These are phyloP conservation scores for Monosporascus sp. DNA, from an alignment of 2,329 filamentous ascomycete species.

Conservation along the genomic window DNA sequence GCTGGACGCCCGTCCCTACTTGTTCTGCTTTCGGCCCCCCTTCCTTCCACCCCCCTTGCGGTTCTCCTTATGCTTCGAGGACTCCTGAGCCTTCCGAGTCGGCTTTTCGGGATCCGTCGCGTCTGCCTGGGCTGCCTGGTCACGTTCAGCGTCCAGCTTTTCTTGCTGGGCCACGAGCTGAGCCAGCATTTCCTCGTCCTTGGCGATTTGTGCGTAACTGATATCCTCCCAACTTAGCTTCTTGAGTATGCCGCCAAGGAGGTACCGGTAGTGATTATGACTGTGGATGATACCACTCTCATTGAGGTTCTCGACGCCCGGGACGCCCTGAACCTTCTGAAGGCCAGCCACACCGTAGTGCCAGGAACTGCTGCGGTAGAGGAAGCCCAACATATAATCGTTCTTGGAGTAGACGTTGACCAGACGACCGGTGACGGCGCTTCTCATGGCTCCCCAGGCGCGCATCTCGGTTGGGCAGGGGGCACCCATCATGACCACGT, in stretches of 20 bases:
- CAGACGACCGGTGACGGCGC: constrained; percentile 75
- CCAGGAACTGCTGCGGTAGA: constrained; percentile 77
- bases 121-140: background rate
- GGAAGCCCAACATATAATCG: constrained; percentile 82
- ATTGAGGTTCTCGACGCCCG: constrained; percentile 62
- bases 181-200: constrained; percentile 25
- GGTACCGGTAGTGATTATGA: constrained; percentile 65
- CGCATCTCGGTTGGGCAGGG: constrained; percentile 67
- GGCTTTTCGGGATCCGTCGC: background rate
- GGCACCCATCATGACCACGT: constrained; percentile 76
- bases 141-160: constrained; percentile 9
- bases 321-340: constrained; percentile 64
- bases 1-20: background rate
- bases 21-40: background rate
- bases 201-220: constrained; percentile 31
- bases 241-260: constrained; percentile 61
- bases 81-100: background rate
- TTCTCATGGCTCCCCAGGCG: constrained; percentile 73
- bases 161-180: constrained; percentile 20
- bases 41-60: background rate
- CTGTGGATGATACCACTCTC: constrained; percentile 61
- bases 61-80: constrained; percentile 4
- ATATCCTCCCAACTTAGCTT: constrained; percentile 66
- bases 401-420: constrained; percentile 86
- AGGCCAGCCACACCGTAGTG: constrained; percentile 82